Evolutionary conservation across 257 asterid genomes (phyloP).

Genomic region (Solanum paucissectum): DNA sequence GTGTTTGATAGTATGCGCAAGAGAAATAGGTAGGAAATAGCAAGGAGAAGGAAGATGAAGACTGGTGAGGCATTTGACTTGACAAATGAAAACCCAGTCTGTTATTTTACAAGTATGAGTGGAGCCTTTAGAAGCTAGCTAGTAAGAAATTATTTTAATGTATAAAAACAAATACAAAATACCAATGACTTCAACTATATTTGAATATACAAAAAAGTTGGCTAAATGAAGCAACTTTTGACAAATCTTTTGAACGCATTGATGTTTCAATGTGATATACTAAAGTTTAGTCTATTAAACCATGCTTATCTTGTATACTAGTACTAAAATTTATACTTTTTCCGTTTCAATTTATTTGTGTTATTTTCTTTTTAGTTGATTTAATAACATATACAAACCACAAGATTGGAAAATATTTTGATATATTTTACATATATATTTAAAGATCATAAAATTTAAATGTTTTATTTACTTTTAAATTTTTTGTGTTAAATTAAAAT

Average conservation of each 20-base stretch:
- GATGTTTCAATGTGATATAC: neutral
- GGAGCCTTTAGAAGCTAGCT: neutral
- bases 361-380: neutral
- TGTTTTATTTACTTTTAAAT: too few relatives aligned
- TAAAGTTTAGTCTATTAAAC: neutral
- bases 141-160: neutral
- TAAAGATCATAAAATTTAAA: neutral
- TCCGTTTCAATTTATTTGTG: neutral
- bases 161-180: neutral
- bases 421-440: neutral
- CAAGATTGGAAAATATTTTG: fast-evolving
- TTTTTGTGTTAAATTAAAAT: neutral
- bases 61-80: slow-evolving; percentile 14
- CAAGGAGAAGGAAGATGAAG: neutral
- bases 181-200: neutral
- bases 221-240: neutral
- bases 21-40: slow-evolving; percentile 8
- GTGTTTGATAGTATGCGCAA: neutral
- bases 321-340: too few relatives aligned
- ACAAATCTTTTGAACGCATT: neutral
- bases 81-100: neutral
- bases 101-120: neutral
- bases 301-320: neutral
- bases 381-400: too few relatives aligned
- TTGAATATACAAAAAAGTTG: neutral